phyloP scores from a whole-genome alignment of 2,329 filamentous ascomycete species.

The Colletotrichum sp. region DNA sequence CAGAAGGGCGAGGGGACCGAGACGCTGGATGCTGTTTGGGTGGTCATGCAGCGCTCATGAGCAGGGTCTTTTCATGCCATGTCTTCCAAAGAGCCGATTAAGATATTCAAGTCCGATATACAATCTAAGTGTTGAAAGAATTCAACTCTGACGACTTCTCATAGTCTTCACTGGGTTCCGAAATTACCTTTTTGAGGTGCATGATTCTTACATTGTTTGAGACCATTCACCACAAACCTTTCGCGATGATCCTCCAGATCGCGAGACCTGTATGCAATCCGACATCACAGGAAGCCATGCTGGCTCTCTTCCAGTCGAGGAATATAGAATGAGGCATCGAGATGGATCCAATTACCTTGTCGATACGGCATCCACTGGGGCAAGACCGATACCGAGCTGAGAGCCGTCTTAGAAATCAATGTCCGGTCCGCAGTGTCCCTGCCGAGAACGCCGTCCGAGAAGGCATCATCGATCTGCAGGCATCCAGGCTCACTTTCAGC shows the following conservation, averaged over 20 bases:
- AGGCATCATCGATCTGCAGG: background rate
- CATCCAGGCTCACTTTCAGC: background rate
- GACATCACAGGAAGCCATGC: background rate
- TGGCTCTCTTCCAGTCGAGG: background rate
- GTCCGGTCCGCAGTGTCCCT: background rate
- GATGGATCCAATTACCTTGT: background rate
- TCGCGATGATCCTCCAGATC: background rate
- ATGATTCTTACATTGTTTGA: background rate
- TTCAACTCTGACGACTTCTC: background rate
- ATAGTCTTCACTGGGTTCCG: background rate
- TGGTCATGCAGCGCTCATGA: background rate
- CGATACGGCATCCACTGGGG: conserved; percentile 32
- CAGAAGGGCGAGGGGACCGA: background rate
- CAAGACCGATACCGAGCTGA: conserved; percentile 6
- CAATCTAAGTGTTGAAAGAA: background rate
- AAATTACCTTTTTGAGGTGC: background rate
- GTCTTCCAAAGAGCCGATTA: background rate
- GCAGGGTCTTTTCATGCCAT: background rate
- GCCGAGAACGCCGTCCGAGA: background rate
- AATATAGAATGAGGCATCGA: rapidly evolving
- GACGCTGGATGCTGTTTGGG: conserved; percentile 16
- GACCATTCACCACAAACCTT: background rate
- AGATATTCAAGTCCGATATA: background rate
- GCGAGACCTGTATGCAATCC: background rate
- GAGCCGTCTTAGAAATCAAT: background rate